Conservation (phyloP, 2,329 filamentous ascomycete species). For the Talaromyces sp. region DNA sequence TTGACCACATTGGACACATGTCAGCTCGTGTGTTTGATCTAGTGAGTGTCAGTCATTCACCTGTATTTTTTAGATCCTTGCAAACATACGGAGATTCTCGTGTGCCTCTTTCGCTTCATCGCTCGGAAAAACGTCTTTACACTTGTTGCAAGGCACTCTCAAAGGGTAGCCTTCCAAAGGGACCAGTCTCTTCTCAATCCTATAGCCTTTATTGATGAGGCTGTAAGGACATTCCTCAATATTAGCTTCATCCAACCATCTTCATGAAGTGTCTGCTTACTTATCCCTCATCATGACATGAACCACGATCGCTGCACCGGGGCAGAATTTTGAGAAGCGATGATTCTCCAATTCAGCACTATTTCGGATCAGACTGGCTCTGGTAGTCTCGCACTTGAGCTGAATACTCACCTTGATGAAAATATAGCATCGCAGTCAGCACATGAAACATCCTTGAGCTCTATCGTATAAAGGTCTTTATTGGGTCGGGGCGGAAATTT, state of each 20-base stretch:
- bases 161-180: constrained; percentile 30
- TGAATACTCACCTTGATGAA: constrained; percentile 28
- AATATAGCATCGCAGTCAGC: constrained; percentile 34
- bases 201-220: constrained; percentile 34
- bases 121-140: constrained; percentile 28
- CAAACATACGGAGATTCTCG: constrained; percentile 8
- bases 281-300: constrained; percentile 35
- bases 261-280: constrained; percentile 20
- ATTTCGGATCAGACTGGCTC: not conserved
- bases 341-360: constrained; percentile 32
- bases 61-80: not conserved
- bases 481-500: constrained; percentile 30
- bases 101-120: constrained; percentile 26
- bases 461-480: constrained; percentile 26
- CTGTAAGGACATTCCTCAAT: constrained; percentile 18
- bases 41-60: constrained; percentile 17
- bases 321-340: constrained; percentile 32
- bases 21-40: constrained; percentile 19
- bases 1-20: constrained; percentile 20
- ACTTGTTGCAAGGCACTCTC: constrained; percentile 30
- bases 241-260: not conserved
- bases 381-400: not conserved
- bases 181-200: constrained; percentile 31
- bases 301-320: constrained; percentile 30
- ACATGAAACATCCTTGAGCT: constrained; percentile 27